Evolutionary conservation across 306 rosid genomes (phyloP), one percentile per base, ranked within the genome.

Genomic region (Begonia fuchsioides): DNA sequence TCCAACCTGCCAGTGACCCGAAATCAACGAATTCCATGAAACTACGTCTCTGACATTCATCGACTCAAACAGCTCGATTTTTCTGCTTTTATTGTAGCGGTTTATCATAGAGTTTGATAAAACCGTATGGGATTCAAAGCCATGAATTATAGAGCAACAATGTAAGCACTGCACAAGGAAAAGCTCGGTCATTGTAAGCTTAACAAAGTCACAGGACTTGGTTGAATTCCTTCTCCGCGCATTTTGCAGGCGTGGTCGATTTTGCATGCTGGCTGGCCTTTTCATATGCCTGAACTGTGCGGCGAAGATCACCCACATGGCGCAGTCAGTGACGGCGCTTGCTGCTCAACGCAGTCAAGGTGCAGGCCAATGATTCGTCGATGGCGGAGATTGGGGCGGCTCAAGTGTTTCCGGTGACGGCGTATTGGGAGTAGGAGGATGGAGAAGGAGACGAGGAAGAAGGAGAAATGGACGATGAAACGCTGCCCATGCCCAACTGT

Each of bases 221-320:
- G 62, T 12, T 17, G 62, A 49, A 58, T 58, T 39, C 47, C 62
- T 47, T 2, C 10, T 0, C 11, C 39, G 32, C 62, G 62, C 62
- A 58, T 58, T 49, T 49, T 74, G 68, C 90, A 90, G 97, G 54
- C 84, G 53, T 81, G 93, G 45, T 74, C 93, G 12, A 74, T n/a
- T 84, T 18, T 72, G 79, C 66, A 65, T 84, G 50, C 76, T 90
- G 49, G 72, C 87, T 55, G 88, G 95, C 59, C 76, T 90, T 15
- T 79, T 59, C 77, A 67, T 90, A 62, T 77, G 84, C 61, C 59
- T 90, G 63, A 57, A 92, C 45, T 69, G 94, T 12, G 95, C 92
- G 0, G 70, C 94, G 2, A 90, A 81, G 74, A 71, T 90, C 55
- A 79, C 95, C 32, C 97, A 90, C 66, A 84, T 68, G 58, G 97